Conservation (phyloP, 495 filamentous ascomycete species). For the Thermochaetoides thermophila region DNA sequence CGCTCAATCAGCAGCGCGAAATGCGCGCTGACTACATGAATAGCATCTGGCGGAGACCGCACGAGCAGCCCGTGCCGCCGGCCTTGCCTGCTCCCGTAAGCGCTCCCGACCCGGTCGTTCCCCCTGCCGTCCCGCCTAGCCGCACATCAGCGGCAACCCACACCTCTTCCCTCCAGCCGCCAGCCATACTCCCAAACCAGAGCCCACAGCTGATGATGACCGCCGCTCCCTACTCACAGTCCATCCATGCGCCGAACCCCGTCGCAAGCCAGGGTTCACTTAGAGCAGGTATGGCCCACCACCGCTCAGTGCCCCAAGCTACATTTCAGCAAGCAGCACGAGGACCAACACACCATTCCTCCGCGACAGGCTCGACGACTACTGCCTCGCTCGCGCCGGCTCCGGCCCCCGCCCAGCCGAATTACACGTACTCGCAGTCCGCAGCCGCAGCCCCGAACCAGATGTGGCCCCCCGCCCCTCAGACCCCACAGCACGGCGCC, state of each 20-base stretch:
- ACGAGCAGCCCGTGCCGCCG: slow-evolving; percentile 50
- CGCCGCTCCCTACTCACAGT: slow-evolving; percentile 33
- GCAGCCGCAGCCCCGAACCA: slow-evolving; percentile 31
- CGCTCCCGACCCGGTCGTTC: slow-evolving; percentile 25
- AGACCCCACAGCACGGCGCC: slow-evolving; percentile 32
- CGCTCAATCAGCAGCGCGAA: slow-evolving; percentile 55
- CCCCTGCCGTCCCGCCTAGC: slow-evolving; percentile 30
- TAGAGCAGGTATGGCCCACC: slow-evolving; percentile 36
- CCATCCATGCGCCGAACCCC: slow-evolving; percentile 37
- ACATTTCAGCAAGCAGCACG: too few relatives aligned
- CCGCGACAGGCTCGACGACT: slow-evolving; percentile 17
- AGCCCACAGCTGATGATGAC: slow-evolving; percentile 45
- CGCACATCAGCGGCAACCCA: slow-evolving; percentile 16
- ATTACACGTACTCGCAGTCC: slow-evolving; percentile 40
- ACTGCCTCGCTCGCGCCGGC: slow-evolving; percentile 26
- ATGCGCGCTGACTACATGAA: slow-evolving; percentile 63
- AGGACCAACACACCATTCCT: slow-evolving; percentile 22
- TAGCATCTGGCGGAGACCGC: slow-evolving; percentile 61
- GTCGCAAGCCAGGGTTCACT: slow-evolving; percentile 36
- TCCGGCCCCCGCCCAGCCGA: slow-evolving; percentile 22
- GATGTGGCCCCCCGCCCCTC: slow-evolving; percentile 34
- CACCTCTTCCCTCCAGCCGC: slow-evolving; percentile 24
- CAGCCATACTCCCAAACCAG: slow-evolving; percentile 32
- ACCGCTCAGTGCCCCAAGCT: slow-evolving; percentile 30
- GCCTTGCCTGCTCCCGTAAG: slow-evolving; percentile 31